Percentiles rank a stretch among this genome's conserved stretches.
These are phyloP conservation scores for Chlamydomonas incerta DNA, from an alignment of 139 green algal species.

Conservation along the genomic window DNA sequence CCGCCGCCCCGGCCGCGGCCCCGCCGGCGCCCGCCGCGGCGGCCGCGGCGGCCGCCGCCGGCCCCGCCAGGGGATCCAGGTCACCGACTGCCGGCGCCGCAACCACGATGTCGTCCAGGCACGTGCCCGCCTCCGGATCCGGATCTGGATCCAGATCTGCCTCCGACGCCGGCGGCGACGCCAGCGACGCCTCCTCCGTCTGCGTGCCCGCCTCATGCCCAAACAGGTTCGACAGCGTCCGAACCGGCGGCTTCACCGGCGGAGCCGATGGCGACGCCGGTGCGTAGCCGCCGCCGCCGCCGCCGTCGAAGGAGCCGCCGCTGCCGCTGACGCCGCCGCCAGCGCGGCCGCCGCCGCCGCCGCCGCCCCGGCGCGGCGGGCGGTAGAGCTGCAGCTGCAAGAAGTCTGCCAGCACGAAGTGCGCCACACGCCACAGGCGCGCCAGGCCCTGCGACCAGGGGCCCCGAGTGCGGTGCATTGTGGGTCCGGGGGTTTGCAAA, in stretches of 20 bases:
- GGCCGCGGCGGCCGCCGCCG: not conserved
- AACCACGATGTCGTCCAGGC: no score
- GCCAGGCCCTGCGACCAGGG: constrained; percentile 76
- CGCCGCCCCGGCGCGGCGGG: not conserved
- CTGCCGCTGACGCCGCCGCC: not conserved
- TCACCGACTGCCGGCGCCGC: not conserved
- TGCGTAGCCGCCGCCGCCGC: not conserved
- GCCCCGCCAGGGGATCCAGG: not conserved
- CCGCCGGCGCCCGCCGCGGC: not conserved
- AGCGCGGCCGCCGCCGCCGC: not conserved
- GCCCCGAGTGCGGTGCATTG: no score
- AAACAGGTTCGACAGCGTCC: constrained; percentile 9
- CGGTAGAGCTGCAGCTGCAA: constrained; percentile 63
- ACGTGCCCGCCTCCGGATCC: no score
- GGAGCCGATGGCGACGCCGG: not conserved
- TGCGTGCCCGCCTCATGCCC: constrained; percentile 24
- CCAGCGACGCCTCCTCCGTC: not conserved
- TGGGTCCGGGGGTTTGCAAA: no score
- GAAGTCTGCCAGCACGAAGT: constrained; percentile 82
- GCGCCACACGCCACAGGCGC: constrained; percentile 83
- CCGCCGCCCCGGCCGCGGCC: not conserved
- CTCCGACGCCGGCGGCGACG: not conserved
- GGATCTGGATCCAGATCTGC: no score
- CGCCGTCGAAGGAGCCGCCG: not conserved
- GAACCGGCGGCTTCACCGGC: not conserved